Evolutionary conservation across 129 eudicot species (phyloP).

Genomic region (sunflower (Helianthus annuus)): DNA sequence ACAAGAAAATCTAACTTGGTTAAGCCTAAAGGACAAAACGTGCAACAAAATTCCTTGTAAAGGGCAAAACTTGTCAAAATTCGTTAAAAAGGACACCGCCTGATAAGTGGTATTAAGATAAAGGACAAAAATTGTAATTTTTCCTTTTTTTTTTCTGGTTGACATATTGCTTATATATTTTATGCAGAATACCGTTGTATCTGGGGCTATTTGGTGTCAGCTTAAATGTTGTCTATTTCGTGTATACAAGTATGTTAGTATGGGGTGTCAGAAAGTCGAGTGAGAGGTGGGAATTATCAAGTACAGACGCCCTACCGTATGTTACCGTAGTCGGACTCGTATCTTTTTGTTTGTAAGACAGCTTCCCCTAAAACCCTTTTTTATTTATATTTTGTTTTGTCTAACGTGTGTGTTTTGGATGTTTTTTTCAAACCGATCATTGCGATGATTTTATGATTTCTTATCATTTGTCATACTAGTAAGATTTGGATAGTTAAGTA

Average conservation of each 20-base stretch:
- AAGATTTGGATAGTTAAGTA: no score
- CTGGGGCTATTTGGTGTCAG: slow-evolving; percentile 68
- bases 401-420: background rate
- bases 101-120: no score
- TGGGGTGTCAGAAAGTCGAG: slow-evolving; percentile 65
- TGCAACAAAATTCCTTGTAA: no score
- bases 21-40: no score
- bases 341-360: slow-evolving; percentile 78
- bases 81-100: no score
- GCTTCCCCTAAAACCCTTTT: slow-evolving; percentile 4
- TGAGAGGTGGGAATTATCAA: slow-evolving; percentile 83
- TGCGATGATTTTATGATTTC: background rate
- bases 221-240: slow-evolving; percentile 53
- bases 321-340: slow-evolving; percentile 69
- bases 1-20: no score
- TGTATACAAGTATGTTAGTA: slow-evolving; percentile 68
- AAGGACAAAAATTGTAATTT: no score
- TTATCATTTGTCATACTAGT: no score
- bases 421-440: background rate
- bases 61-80: no score
- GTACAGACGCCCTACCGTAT: slow-evolving; percentile 71
- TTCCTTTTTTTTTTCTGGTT: background rate
- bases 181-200: slow-evolving; percentile 75
- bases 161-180: background rate
- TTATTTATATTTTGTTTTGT: background rate